Conservation (phyloP, 139 green algal genomes). For the Trebouxia sp. region DNA sequence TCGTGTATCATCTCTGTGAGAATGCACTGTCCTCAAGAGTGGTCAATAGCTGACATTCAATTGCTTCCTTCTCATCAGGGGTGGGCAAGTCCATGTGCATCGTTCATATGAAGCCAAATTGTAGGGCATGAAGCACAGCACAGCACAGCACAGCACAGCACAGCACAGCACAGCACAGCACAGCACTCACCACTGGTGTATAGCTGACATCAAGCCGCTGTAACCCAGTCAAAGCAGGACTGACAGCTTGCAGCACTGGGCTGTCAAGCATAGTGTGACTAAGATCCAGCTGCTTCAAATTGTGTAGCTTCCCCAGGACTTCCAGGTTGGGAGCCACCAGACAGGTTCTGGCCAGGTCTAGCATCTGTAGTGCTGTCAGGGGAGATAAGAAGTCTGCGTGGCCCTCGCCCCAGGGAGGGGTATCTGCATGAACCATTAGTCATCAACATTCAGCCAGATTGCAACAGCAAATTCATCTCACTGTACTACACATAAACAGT, state of each 20-base stretch:
- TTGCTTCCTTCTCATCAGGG: too few species aligned
- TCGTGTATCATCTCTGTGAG: too few species aligned
- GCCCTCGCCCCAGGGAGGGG: background rate
- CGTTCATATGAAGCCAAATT: too few species aligned
- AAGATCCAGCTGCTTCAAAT: background rate
- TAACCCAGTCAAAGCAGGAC: background rate
- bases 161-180: background rate
- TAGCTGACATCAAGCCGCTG: slow-evolving; percentile 13
- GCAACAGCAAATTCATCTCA: background rate
- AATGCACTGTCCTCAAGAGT: too few species aligned
- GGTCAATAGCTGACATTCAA: too few species aligned
- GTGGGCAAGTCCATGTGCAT: too few species aligned
- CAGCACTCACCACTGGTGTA: background rate
- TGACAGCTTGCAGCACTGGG: background rate
- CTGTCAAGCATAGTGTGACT: background rate
- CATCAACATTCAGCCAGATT: background rate
- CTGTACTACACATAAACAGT: too few species aligned
- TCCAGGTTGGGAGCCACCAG: background rate
- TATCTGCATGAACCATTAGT: background rate
- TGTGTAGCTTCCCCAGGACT: background rate
- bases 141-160: background rate
- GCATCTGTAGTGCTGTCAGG: background rate
- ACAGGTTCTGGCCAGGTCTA: slow-evolving; percentile 20
- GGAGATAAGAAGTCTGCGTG: slow-evolving; percentile 5
- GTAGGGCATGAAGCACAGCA: too few species aligned